Percentiles rank a stretch among this genome's conserved stretches.
phyloP scores from a whole-genome alignment of 257 asterid genomes.

The Paulownia fortunei region DNA sequence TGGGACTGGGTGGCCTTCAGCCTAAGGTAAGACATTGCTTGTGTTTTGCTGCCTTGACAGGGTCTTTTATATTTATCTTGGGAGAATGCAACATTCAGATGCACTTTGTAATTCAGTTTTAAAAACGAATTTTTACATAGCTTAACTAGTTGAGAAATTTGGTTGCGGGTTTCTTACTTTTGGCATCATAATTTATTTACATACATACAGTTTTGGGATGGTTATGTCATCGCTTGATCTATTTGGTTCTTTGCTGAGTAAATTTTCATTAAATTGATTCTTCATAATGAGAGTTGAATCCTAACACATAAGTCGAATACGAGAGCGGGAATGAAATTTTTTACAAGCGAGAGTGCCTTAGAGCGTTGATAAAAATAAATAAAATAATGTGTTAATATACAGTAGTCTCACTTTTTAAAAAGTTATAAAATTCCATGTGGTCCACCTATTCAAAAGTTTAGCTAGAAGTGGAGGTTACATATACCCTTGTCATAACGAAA shows the following conservation, averaged over 20 bases:
- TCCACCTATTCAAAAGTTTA: neutral
- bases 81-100: neutral
- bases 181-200: neutral
- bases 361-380: neutral
- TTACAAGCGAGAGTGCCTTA: neutral
- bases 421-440: neutral
- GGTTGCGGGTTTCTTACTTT: neutral
- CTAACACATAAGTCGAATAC: neutral
- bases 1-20: conserved; percentile 84
- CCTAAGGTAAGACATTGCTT: conserved; percentile 59
- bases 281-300: neutral
- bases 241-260: neutral
- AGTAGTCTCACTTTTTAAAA: neutral
- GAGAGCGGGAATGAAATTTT: neutral
- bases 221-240: neutral
- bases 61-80: conserved; percentile 13
- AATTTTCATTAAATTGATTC: neutral
- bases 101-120: neutral
- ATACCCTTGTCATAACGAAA: neutral
- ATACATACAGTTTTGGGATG: neutral
- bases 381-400: neutral
- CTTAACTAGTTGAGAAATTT: neutral
- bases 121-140: neutral
- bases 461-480: neutral
- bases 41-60: conserved; percentile 17